Percentiles rank a stretch among this genome's conserved stretches.
phyloP scores from a whole-genome alignment of 768 basidiomycete genomes.

The Kwoniella sp. region DNA sequence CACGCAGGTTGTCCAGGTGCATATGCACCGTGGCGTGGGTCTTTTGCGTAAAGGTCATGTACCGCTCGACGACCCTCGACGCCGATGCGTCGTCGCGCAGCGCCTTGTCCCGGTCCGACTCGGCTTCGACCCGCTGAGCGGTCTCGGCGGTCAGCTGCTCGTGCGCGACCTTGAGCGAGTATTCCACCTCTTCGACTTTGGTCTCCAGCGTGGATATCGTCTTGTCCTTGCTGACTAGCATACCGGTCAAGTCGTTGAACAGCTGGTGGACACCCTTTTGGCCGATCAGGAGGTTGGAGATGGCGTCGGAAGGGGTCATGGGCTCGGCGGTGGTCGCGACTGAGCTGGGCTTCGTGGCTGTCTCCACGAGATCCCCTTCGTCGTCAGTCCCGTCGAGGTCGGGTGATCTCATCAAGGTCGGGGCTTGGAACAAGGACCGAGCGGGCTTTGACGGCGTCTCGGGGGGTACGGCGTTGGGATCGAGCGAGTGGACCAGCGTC shows the following conservation, averaged over 20 bases:
- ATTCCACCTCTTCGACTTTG: slow-evolving; percentile 32
- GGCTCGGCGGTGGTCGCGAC: background rate
- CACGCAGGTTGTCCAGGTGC: slow-evolving; percentile 43
- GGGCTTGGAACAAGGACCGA: slow-evolving; percentile 8
- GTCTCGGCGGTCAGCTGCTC: slow-evolving; percentile 32
- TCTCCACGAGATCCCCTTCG: background rate
- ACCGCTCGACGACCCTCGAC: slow-evolving; percentile 49
- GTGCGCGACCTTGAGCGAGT: slow-evolving; percentile 16
- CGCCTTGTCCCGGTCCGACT: slow-evolving; percentile 29
- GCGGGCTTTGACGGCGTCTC: slow-evolving; percentile 8
- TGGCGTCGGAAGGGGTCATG: slow-evolving; percentile 16
- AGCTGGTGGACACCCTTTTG: slow-evolving; percentile 43
- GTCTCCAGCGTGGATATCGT: slow-evolving; percentile 23
- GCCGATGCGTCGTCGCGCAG: slow-evolving; percentile 45
- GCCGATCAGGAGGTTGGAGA: slow-evolving; percentile 42
- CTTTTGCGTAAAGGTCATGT: slow-evolving; percentile 52
- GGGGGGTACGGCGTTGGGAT: slow-evolving; percentile 34
- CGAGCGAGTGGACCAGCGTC: slow-evolving; percentile 33
- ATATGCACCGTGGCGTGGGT: slow-evolving; percentile 46
- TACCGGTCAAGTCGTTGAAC: slow-evolving; percentile 37
- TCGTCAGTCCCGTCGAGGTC: background rate
- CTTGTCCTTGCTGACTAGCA: slow-evolving; percentile 31
- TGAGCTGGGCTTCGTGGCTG: background rate
- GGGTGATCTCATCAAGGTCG: background rate
- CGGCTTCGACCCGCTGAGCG: slow-evolving; percentile 18